Conservation (phyloP, 1,284 basidiomycete species). For the Naganishia albida region DNA sequence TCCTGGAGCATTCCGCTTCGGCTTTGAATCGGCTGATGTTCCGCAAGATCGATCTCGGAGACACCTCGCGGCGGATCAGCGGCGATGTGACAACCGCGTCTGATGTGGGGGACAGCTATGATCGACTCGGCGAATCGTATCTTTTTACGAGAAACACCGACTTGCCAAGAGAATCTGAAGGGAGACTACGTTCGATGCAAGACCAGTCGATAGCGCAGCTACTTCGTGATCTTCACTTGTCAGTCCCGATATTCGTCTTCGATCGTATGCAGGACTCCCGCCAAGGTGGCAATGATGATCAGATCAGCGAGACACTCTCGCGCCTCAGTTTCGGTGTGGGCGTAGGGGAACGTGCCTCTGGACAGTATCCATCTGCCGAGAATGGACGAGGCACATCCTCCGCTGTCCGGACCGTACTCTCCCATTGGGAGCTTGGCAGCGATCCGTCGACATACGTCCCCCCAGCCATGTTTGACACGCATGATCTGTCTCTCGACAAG, state of each 20-base stretch:
- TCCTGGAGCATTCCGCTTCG: background rate
- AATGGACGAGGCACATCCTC: background rate
- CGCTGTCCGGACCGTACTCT: background rate
- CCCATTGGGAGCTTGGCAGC: conserved; percentile 14
- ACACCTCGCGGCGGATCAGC: background rate
- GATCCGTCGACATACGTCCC: background rate
- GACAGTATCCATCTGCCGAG: background rate
- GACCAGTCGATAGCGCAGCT: background rate
- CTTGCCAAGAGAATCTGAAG: background rate
- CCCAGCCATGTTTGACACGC: background rate
- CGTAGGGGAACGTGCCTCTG: background rate
- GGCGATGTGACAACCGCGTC: background rate
- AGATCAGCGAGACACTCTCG: conserved; percentile 21
- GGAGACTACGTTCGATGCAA: too few species aligned
- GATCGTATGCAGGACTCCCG: background rate
- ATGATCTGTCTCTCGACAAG: background rate
- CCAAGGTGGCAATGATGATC: background rate
- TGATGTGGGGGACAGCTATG: background rate
- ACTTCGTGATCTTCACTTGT: conserved; percentile 15
- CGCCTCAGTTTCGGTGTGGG: background rate
- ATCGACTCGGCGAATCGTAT: conserved; percentile 1
- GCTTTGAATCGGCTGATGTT: background rate
- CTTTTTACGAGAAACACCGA: background rate
- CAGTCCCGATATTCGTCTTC: background rate
- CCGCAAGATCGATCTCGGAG: background rate